Conservation (phyloP, 2,329 filamentous ascomycete genomes). For the Arachnomyces sp. region DNA sequence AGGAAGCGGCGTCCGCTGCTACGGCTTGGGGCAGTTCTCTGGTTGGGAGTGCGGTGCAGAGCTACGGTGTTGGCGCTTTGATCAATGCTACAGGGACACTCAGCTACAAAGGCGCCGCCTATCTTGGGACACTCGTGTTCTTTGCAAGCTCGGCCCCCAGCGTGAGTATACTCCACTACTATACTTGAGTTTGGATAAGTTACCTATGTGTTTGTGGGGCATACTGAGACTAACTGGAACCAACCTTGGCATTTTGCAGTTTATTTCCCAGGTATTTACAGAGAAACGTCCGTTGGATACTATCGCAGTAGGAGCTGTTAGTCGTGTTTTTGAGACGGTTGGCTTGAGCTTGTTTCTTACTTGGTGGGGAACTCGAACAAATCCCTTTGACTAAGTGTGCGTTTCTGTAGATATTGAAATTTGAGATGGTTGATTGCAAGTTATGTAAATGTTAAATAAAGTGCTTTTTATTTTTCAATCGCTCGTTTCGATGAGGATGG, state of each 20-base stretch:
- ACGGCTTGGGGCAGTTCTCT: conserved; percentile 86
- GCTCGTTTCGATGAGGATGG: no score
- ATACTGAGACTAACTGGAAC: conserved; percentile 17
- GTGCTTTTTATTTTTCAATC: no score
- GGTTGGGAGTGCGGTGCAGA: conserved; percentile 78
- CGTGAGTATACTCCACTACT: conserved; percentile 49
- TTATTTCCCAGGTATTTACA: conserved; percentile 76
- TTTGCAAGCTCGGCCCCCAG: conserved; percentile 79
- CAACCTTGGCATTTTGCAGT: no score
- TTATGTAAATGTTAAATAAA: no score
- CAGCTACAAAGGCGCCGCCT: conserved; percentile 94
- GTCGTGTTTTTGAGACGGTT: conserved; percentile 86
- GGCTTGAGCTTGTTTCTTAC: conserved; percentile 87
- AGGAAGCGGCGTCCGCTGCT: conserved; percentile 81
- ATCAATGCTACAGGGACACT: conserved; percentile 93
- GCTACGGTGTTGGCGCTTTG: conserved; percentile 80
- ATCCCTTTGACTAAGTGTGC: conserved; percentile 68
- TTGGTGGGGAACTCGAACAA: conserved; percentile 95
- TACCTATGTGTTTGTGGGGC: neutral
- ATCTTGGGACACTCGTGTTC: conserved; percentile 87
- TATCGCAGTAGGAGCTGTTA: conserved; percentile 73
- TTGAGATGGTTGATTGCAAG: no score
- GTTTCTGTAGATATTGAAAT: conserved; percentile 1
- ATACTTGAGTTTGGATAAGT: neutral
- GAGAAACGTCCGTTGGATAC: conserved; percentile 91